A percentile compares a stretch with the other conserved stretches of the same genome.
These are phyloP conservation scores for Chrysoporthe puriensis DNA, from an alignment of 2,329 filamentous ascomycete genomes.

Conservation along the genomic window DNA sequence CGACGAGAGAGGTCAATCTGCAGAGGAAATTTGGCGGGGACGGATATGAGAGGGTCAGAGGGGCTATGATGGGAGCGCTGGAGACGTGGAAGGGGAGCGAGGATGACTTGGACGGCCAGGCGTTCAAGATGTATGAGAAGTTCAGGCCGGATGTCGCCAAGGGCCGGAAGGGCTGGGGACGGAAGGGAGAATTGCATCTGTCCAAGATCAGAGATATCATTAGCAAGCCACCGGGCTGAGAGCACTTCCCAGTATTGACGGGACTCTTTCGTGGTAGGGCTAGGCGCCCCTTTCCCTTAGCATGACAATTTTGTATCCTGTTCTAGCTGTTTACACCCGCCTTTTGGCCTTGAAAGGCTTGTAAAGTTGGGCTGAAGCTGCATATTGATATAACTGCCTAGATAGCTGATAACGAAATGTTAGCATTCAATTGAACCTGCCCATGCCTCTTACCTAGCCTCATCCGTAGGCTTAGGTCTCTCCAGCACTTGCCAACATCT, in stretches of 20 bases:
- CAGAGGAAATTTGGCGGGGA: conserved; percentile 22
- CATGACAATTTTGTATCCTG: no score
- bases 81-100: conserved; percentile 21
- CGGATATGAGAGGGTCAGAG: conserved; percentile 7
- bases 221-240: not conserved
- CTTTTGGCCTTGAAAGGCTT: no score
- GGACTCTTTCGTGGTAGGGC: not conserved
- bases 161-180: conserved; percentile 26
- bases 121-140: conserved; percentile 28
- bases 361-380: no score
- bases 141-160: conserved; percentile 25
- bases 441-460: not conserved
- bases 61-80: conserved; percentile 15
- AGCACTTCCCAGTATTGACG: no score
- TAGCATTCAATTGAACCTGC: not conserved
- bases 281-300: not conserved
- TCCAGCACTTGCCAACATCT: conserved; percentile 31
- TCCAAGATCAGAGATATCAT: conserved; percentile 18
- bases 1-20: conserved; percentile 20
- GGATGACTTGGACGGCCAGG: conserved; percentile 22
- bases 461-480: not conserved
- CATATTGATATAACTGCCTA: no score
- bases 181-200: conserved; percentile 23
- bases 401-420: not conserved
- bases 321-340: no score